These are phyloP conservation scores for Fusarium metavorans DNA, from an alignment of 2,329 filamentous ascomycete species.

Conservation along the genomic window DNA sequence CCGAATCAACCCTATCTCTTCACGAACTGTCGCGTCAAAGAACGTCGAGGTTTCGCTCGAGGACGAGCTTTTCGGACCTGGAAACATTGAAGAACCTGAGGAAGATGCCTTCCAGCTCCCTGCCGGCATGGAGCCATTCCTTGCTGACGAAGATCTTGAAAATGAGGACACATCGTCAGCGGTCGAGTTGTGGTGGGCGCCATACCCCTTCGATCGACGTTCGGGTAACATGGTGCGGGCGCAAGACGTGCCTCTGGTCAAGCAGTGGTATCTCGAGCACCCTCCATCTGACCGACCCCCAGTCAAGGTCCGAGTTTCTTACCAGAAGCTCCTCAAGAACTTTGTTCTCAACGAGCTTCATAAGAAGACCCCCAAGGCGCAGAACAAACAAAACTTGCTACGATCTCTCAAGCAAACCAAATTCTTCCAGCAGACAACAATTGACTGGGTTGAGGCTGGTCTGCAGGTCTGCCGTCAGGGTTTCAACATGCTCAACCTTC, in stretches of 20 bases:
- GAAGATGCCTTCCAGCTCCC: constrained; percentile 90
- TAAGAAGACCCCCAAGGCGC: constrained; percentile 93
- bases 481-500: constrained; percentile 98
- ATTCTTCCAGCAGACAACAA: constrained; percentile 99
- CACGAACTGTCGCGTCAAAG: constrained; percentile 91
- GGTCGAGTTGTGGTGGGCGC: constrained; percentile 97
- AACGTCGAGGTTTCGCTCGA: constrained; percentile 94
- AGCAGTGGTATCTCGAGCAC: constrained; percentile 99
- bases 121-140: constrained; percentile 83
- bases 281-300: constrained; percentile 86
- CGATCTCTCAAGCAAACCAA: constrained; percentile 94
- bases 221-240: constrained; percentile 97
- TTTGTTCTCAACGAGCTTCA: constrained; percentile 97
- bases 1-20: constrained; percentile 97
- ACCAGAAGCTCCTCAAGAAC: constrained; percentile 96
- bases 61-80: constrained; percentile 89
- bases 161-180: constrained; percentile 91
- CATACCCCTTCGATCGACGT: constrained; percentile 92
- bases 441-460: constrained; percentile 99
- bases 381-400: constrained; percentile 93
- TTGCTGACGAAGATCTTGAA: constrained; percentile 89
- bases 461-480: constrained; percentile 97
- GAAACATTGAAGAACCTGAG: constrained; percentile 78
- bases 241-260: constrained; percentile 95
- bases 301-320: constrained; percentile 97